These are phyloP conservation scores for Diophrys appendiculata DNA, from an alignment of 73 alveolate species.

Conservation along the genomic window DNA sequence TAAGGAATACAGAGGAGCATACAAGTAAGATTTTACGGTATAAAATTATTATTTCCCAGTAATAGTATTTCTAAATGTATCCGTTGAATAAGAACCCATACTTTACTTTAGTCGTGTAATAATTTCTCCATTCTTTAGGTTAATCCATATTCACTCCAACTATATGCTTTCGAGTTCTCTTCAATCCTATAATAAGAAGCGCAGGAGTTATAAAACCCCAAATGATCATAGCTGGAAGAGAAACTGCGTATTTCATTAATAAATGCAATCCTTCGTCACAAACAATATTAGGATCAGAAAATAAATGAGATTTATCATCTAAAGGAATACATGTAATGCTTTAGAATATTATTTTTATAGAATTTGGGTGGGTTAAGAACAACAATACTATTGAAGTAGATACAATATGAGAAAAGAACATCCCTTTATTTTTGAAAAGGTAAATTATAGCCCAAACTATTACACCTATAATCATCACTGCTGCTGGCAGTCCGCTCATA, in stretches of 20 bases:
- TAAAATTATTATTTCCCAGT: constrained; percentile 52
- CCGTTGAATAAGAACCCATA: constrained; percentile 34
- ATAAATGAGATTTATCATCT: no score
- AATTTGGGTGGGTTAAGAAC: no score
- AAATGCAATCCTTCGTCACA: constrained; percentile 50
- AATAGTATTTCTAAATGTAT: constrained; percentile 1
- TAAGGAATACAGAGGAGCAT: constrained; percentile 33
- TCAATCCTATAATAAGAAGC: constrained; percentile 47
- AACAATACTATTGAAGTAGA: no score
- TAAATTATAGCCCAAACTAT: no score
- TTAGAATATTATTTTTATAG: no score
- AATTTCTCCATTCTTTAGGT: no score
- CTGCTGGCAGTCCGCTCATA: no score
- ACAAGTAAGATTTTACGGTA: constrained; percentile 38
- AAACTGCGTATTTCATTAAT: constrained; percentile 15
- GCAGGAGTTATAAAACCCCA: constrained; percentile 64
- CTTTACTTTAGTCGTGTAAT: constrained; percentile 20
- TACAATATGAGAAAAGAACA: no score
- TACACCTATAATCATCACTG: no score
- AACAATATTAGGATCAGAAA: constrained; percentile 44
- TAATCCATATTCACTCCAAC: constrained; percentile 41
- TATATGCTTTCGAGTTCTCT: constrained; percentile 42
- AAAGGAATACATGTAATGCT: no score
- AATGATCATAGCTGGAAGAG: constrained; percentile 40
- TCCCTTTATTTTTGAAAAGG: no score